Conservation (phyloP, 2,329 filamentous ascomycete species). For the Colletotrichum falcatum region DNA sequence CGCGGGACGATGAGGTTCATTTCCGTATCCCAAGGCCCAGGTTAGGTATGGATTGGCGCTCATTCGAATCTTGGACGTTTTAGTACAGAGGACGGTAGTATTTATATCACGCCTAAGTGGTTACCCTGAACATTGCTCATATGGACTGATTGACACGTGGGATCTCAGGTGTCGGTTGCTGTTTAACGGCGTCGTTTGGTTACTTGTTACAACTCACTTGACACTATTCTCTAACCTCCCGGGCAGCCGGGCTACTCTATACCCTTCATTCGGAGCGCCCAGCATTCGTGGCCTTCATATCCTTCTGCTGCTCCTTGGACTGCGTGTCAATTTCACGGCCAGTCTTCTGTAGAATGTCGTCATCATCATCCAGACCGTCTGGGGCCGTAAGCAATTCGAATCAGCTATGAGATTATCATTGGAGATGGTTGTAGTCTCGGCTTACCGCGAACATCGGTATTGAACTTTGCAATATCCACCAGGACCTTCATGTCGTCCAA, state of each 20-base stretch:
- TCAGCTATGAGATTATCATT: background rate
- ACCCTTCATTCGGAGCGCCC: background rate
- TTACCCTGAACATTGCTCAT: background rate
- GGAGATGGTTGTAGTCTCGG: no score
- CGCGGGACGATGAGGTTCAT: background rate
- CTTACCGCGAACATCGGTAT: constrained; percentile 8
- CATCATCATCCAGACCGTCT: constrained; percentile 3
- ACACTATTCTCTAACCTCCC: no score
- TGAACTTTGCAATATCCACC: constrained; percentile 1
- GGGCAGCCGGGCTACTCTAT: no score
- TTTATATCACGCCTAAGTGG: background rate
- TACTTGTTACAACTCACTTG: no score
- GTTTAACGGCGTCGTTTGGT: no score
- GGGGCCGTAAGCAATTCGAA: no score
- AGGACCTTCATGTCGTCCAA: background rate
- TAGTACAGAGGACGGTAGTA: background rate
- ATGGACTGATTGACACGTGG: no score
- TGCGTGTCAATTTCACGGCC: background rate
- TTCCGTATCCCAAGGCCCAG: no score
- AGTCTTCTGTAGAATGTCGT: background rate
- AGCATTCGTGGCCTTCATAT: background rate
- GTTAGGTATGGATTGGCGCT: background rate
- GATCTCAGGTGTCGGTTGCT: no score
- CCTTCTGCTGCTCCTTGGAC: background rate
- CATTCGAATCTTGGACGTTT: background rate